phyloP scores from a whole-genome alignment of 208 protist species.

The Acanthamoeba triangularis region DNA sequence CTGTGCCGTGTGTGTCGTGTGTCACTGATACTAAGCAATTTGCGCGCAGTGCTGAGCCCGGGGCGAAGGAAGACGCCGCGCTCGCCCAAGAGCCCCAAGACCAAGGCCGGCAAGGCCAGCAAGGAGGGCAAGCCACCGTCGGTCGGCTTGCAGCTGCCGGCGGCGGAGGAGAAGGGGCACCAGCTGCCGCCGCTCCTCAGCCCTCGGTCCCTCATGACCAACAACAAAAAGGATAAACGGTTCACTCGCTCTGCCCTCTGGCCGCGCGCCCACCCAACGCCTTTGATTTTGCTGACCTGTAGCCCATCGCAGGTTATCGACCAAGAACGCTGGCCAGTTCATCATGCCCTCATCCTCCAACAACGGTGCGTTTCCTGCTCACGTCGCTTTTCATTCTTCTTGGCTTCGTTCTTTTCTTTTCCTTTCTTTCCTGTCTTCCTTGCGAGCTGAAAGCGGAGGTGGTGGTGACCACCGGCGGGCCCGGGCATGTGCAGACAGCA shows the following conservation, averaged over 20 bases:
- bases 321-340: slow-evolving; percentile 8
- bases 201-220: not conserved
- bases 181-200: not conserved
- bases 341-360: slow-evolving; percentile 2
- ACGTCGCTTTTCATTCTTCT: slow-evolving; percentile 1
- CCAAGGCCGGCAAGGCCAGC: not conserved
- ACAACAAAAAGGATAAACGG: not conserved
- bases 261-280: not conserved
- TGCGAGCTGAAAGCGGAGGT: too few species aligned
- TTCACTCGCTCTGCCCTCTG: not conserved
- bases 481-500: not conserved
- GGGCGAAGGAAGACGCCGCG: not conserved
- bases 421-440: not conserved
- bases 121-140: not conserved
- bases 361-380: not conserved
- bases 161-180: not conserved
- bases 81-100: not conserved
- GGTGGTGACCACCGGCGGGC: not conserved
- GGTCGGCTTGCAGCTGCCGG: not conserved
- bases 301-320: not conserved
- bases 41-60: not conserved
- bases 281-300: not conserved
- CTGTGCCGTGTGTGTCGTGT: too few species aligned
- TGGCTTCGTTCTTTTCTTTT: not conserved
- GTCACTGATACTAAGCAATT: not conserved